Evolutionary conservation across 768 basidiomycete species (phyloP).

Genomic region (Tulasnella sp.): DNA sequence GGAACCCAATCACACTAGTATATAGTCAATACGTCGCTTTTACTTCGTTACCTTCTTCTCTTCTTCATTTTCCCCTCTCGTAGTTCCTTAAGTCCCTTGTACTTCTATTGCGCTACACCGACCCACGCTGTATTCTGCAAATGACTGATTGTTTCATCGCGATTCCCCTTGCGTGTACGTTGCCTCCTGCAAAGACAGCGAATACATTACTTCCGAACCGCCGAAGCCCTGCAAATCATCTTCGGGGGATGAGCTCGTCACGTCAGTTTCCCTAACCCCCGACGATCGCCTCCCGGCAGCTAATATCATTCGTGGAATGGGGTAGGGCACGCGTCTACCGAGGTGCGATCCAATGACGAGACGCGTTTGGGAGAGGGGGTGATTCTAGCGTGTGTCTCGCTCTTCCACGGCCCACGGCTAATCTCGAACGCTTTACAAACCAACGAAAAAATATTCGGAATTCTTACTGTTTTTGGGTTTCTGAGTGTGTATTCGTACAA

Average conservation of each 20-base stretch:
- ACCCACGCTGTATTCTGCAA: not conserved
- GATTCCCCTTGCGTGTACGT: not conserved
- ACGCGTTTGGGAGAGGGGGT: too few relatives aligned
- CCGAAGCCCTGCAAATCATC: not conserved
- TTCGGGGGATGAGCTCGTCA: not conserved
- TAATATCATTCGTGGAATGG: not conserved
- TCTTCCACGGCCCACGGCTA: not conserved
- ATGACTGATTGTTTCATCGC: not conserved
- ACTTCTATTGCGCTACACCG: not conserved
- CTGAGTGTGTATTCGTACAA: not conserved
- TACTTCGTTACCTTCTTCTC: not conserved
- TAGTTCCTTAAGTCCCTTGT: not conserved
- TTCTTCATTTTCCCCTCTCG: not conserved
- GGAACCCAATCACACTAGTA: not conserved
- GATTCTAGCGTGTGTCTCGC: not conserved
- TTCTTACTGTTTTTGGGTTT: not conserved
- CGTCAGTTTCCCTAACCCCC: not conserved
- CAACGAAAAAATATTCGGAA: not conserved
- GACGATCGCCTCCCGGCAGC: not conserved
- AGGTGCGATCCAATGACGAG: too few relatives aligned
- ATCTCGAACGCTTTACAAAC: not conserved
- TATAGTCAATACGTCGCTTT: not conserved
- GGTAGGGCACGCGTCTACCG: too few relatives aligned
- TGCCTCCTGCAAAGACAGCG: not conserved
- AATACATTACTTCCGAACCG: not conserved